Conservation (phyloP, 345 rosid genomes). For the Pseudoturritis turrita region DNA sequence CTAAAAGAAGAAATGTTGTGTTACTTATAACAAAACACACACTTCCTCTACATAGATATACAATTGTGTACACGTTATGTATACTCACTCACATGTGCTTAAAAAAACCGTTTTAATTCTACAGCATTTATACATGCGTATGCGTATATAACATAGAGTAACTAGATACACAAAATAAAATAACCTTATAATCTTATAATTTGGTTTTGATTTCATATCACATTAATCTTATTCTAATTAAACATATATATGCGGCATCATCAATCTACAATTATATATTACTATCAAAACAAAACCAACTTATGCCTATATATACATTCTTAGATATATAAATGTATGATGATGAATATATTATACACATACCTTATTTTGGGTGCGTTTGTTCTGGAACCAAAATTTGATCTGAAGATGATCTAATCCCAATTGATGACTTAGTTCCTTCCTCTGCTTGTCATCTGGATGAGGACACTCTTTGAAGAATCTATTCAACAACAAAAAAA, state of each 20-base stretch:
- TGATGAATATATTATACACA: not conserved
- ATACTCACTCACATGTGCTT: not conserved
- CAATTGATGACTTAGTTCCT: slow-evolving; percentile 68
- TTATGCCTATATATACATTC: not conserved
- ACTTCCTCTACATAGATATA: too few relatives aligned
- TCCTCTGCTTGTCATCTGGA: slow-evolving; percentile 93
- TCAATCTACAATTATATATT: not conserved
- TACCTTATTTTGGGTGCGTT: slow-evolving; percentile 97
- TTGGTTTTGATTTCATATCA: not conserved
- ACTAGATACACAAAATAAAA: not conserved
- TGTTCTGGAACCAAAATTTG: slow-evolving; percentile 98
- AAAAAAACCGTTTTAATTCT: not conserved
- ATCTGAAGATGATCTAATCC: slow-evolving; percentile 81
- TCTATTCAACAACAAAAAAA: slow-evolving; percentile 1
- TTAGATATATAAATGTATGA: not conserved
- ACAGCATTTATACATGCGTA: not conserved
- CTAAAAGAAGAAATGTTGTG: not conserved
- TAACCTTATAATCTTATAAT: not conserved
- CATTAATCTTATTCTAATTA: not conserved
- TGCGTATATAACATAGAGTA: too few relatives aligned
- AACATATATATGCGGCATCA: not conserved
- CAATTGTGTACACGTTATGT: not conserved
- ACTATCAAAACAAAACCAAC: not conserved
- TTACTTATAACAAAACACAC: not conserved
- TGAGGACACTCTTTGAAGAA: slow-evolving; percentile 88